phyloP scores from a whole-genome alignment of 1,284 basidiomycete genomes.

The Lentinus polychrous region DNA sequence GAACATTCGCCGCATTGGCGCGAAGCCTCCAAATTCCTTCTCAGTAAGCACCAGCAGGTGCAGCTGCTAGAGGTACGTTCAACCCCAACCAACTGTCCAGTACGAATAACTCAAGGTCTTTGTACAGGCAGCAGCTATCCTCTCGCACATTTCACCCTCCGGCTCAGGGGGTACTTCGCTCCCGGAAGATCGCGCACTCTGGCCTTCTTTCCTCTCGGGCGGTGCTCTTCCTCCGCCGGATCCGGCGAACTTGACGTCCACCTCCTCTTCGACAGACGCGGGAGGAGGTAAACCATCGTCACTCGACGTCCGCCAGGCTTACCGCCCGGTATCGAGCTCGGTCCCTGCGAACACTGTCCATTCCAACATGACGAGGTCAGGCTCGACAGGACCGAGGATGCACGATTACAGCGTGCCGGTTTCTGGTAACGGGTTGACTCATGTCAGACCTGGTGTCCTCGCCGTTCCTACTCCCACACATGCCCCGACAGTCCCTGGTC shows the following conservation, averaged over 20 bases:
- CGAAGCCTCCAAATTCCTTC: slow-evolving; percentile 87
- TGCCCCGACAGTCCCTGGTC: slow-evolving; percentile 9
- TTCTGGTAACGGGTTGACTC: slow-evolving; percentile 36
- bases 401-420: slow-evolving; percentile 48
- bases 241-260: slow-evolving; percentile 11
- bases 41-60: slow-evolving; percentile 97
- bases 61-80: slow-evolving; percentile 82
- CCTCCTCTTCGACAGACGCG: slow-evolving; percentile 10
- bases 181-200: slow-evolving; percentile 86
- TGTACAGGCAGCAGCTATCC: slow-evolving; percentile 83
- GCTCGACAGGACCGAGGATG: slow-evolving; percentile 48
- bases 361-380: slow-evolving; percentile 25
- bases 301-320: slow-evolving; percentile 16
- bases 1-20: slow-evolving; percentile 98
- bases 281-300: slow-evolving; percentile 16
- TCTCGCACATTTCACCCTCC: slow-evolving; percentile 72
- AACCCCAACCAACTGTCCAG: neutral
- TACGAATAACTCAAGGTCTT: neutral
- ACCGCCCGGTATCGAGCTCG: slow-evolving; percentile 35
- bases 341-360: slow-evolving; percentile 27
- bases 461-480: slow-evolving; percentile 33
- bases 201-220: slow-evolving; percentile 74
- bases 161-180: slow-evolving; percentile 68
- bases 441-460: slow-evolving; percentile 52
- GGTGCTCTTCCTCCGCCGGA: slow-evolving; percentile 58